Conservation (phyloP, 352 stramenopile genomes). For the Phytophthora tubulina region DNA sequence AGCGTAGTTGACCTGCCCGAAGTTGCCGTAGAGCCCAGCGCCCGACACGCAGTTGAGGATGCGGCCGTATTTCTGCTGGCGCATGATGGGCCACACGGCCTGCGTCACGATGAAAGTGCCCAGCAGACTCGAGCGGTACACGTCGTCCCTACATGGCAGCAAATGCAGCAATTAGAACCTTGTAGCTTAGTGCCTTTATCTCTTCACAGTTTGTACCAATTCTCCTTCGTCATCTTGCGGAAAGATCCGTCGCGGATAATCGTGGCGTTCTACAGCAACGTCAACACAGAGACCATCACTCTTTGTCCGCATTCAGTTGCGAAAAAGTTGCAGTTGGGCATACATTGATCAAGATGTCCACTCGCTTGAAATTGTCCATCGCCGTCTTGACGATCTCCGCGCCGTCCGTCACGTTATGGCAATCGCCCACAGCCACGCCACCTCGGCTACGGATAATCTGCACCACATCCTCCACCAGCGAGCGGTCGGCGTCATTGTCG, state of each 20-base stretch:
- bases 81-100: constrained; percentile 78
- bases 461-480: constrained; percentile 59
- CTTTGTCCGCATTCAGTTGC: constrained; percentile 13
- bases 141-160: constrained; percentile 51
- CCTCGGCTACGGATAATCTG: constrained; percentile 42
- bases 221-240: constrained; percentile 72
- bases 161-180: constrained; percentile 5
- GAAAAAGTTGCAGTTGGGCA: constrained; percentile 15
- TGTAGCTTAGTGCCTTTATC: background rate
- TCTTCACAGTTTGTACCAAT: constrained; percentile 47
- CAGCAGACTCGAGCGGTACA: constrained; percentile 68
- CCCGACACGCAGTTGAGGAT: constrained; percentile 80
- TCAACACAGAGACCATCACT: constrained; percentile 21
- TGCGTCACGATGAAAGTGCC: constrained; percentile 73
- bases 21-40: constrained; percentile 79
- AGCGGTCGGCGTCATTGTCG: constrained; percentile 65
- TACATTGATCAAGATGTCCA: constrained; percentile 86
- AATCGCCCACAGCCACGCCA: constrained; percentile 60
- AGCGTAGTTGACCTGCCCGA: constrained; percentile 83
- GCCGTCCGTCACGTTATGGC: constrained; percentile 63
- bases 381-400: constrained; percentile 54
- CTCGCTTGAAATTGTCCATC: constrained; percentile 54
- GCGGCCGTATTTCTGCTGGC: constrained; percentile 73
- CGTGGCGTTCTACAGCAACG: constrained; percentile 63
- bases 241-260: constrained; percentile 81